A percentile compares a stretch with the other conserved stretches of the same genome.
Evolutionary conservation across 2,329 filamentous ascomycete species (phyloP).

Genomic region (Fusarium sulawesiense): DNA sequence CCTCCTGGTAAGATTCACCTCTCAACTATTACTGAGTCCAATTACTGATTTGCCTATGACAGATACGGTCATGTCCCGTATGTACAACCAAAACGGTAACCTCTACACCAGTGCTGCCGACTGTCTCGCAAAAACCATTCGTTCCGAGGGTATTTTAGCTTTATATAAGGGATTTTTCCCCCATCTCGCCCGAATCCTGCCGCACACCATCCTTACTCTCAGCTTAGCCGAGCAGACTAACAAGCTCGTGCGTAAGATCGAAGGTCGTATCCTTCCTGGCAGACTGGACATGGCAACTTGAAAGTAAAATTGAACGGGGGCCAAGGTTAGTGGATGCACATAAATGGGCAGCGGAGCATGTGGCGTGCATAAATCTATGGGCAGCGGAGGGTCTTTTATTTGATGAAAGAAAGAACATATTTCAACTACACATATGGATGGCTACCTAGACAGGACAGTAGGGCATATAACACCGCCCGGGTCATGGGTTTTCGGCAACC

Average conservation of each 20-base stretch:
- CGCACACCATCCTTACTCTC: constrained; percentile 94
- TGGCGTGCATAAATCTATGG: constrained; percentile 14
- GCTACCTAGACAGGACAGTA: constrained; percentile 30
- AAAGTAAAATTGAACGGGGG: background rate
- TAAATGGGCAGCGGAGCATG: background rate
- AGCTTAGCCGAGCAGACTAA: constrained; percentile 97
- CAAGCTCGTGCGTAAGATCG: constrained; percentile 85
- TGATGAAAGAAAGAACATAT: constrained; percentile 21
- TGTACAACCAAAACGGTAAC: constrained; percentile 99
- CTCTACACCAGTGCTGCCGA: constrained; percentile 95
- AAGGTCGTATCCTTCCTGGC: constrained; percentile 65
- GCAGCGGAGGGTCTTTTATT: constrained; percentile 22
- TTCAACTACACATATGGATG: constrained; percentile 21
- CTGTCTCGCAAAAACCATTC: constrained; percentile 89
- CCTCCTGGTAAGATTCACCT: constrained; percentile 75
- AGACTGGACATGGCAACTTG: constrained; percentile 47
- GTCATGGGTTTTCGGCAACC: constrained; percentile 41
- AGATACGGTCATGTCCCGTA: constrained; percentile 98
- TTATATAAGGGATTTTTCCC: constrained; percentile 99
- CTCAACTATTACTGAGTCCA: background rate
- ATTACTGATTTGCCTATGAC: constrained; percentile 8
- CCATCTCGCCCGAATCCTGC: constrained; percentile 91
- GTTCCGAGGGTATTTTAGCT: constrained; percentile 89
- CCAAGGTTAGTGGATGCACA: background rate
- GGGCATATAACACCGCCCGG: constrained; percentile 38